Evolutionary conservation across 352 stramenopile genomes (phyloP).

Genomic region (Phytopythium sindhum): DNA sequence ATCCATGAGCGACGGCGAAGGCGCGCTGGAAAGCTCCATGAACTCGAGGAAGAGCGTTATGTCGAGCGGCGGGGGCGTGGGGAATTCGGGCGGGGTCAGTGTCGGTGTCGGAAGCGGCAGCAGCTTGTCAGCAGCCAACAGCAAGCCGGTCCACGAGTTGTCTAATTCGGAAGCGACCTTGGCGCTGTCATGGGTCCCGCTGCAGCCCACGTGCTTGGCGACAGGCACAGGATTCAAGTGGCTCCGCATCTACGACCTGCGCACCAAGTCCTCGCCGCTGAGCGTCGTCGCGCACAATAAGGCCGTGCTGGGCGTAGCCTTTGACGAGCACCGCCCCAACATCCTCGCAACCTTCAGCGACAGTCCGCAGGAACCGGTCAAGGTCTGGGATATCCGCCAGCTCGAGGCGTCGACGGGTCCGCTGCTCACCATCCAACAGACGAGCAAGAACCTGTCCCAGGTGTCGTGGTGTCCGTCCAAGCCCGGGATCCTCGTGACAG

Average conservation of each 20-base stretch:
- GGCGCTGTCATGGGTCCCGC: slow-evolving; percentile 79
- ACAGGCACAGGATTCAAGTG: slow-evolving; percentile 87
- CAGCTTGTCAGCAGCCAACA: slow-evolving; percentile 27
- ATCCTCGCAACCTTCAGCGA: slow-evolving; percentile 85
- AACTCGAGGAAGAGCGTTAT: slow-evolving; percentile 17
- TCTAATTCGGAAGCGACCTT: slow-evolving; percentile 83
- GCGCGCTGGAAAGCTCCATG: slow-evolving; percentile 16
- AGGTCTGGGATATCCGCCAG: slow-evolving; percentile 86
- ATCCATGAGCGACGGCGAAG: slow-evolving; percentile 21
- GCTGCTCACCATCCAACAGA: slow-evolving; percentile 67
- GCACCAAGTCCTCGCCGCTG: slow-evolving; percentile 60
- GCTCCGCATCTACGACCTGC: slow-evolving; percentile 81
- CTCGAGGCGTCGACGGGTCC: slow-evolving; percentile 62
- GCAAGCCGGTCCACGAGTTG: slow-evolving; percentile 74
- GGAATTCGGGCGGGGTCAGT: slow-evolving; percentile 9
- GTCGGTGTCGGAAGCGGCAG: slow-evolving; percentile 19
- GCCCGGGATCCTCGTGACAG: slow-evolving; percentile 72
- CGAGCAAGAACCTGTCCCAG: slow-evolving; percentile 69
- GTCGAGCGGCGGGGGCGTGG: neutral
- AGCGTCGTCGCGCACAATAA: slow-evolving; percentile 86
- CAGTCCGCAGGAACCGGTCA: slow-evolving; percentile 73
- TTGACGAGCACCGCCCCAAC: slow-evolving; percentile 77
- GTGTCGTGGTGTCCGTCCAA: slow-evolving; percentile 85
- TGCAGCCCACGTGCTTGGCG: slow-evolving; percentile 73
- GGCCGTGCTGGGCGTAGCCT: slow-evolving; percentile 75